These are phyloP conservation scores for Chlorella vulgaris DNA, from an alignment of 139 green algal species.

Conservation along the genomic window DNA sequence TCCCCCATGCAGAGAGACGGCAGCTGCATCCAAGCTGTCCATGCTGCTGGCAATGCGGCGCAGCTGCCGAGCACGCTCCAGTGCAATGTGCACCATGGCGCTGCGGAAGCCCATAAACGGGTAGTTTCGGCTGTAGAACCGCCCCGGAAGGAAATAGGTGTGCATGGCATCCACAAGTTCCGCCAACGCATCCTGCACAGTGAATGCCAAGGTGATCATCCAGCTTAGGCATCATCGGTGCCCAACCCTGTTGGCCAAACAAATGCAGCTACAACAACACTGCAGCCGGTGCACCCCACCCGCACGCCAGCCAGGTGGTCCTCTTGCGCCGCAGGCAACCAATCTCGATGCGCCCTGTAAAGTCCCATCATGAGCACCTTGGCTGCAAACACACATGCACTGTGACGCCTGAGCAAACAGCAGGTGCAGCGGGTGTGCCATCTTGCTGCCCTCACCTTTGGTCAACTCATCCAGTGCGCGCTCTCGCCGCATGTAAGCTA, in stretches of 20 bases:
- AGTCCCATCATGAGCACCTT: constrained; percentile 55
- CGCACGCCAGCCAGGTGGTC: constrained; percentile 27
- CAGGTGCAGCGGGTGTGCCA: neutral
- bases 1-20: neutral
- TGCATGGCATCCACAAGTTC: constrained; percentile 42
- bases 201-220: neutral
- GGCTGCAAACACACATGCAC: constrained; percentile 19
- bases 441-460: constrained; percentile 37
- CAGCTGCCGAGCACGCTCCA: constrained; percentile 37
- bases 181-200: constrained; percentile 5
- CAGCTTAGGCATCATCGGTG: neutral
- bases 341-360: constrained; percentile 51
- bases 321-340: constrained; percentile 26
- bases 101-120: constrained; percentile 49
- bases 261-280: too few relatives aligned
- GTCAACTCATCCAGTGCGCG: constrained; percentile 43
- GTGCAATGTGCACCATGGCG: constrained; percentile 57
- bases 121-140: constrained; percentile 63
- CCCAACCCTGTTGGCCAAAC: too few relatives aligned
- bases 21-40: neutral
- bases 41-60: constrained; percentile 20
- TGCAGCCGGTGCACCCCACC: neutral
- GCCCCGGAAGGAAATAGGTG: constrained; percentile 52
- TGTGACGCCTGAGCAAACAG: neutral
- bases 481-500: constrained; percentile 52